Conservation (phyloP, 1,139 yeast genomes). For the Yamadazyma epiphylla region DNA sequence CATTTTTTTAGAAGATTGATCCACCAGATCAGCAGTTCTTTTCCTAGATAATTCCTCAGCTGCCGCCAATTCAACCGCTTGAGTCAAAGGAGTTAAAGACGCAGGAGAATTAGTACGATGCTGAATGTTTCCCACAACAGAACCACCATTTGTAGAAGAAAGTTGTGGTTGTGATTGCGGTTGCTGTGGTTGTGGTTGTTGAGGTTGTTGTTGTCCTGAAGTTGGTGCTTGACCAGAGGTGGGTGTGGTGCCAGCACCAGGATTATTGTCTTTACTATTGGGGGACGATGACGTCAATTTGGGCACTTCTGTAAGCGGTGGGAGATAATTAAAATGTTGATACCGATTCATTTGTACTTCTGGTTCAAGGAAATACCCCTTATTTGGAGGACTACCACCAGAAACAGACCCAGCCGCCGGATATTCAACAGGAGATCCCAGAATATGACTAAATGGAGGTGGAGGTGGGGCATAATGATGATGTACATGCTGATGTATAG, state of each 20-base stretch:
- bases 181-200: constrained; percentile 1
- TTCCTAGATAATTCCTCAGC: constrained; percentile 26
- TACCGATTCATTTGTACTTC: constrained; percentile 56
- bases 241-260: constrained; percentile 22
- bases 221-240: constrained; percentile 16
- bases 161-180: no score
- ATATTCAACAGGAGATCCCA: constrained; percentile 7
- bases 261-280: background rate
- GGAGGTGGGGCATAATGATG: constrained; percentile 53
- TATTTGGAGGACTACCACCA: constrained; percentile 31
- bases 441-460: constrained; percentile 19
- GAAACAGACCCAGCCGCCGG: constrained; percentile 18
- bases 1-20: constrained; percentile 6
- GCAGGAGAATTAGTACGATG: constrained; percentile 12
- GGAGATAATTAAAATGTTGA: constrained; percentile 70
- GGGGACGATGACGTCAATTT: constrained; percentile 52
- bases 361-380: constrained; percentile 39
- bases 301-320: constrained; percentile 70
- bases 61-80: constrained; percentile 41
- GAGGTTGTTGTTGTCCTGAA: constrained; percentile 1
- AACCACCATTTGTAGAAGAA: background rate
- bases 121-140: background rate
- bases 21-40: constrained; percentile 8
- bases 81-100: constrained; percentile 38
- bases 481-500: constrained; percentile 83